Evolutionary conservation across 75 land plant genomes (phyloP).

Genomic region (Selaginella moellendorffii): DNA sequence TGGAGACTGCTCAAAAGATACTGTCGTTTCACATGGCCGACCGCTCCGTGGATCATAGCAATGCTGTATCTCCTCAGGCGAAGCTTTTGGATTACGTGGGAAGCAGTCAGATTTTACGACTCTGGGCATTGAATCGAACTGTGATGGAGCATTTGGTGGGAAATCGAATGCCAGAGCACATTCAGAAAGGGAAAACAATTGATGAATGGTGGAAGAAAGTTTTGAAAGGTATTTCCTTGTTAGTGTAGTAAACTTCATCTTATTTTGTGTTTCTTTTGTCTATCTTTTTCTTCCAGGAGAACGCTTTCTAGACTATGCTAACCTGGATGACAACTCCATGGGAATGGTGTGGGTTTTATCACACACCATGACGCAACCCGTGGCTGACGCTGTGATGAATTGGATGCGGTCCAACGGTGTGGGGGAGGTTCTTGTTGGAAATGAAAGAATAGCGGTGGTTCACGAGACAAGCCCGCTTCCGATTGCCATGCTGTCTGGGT

Average conservation of each 20-base stretch:
- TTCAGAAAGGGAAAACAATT: conserved; percentile 91
- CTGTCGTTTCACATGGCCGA: conserved; percentile 88
- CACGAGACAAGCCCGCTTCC: conserved; percentile 76
- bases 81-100: conserved; percentile 83
- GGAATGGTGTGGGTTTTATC: conserved; percentile 99
- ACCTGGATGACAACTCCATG: conserved; percentile 77
- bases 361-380: conserved; percentile 84
- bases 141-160: conserved; percentile 59
- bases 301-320: conserved; percentile 66
- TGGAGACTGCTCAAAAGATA: conserved; percentile 75
- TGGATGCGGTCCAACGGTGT: conserved; percentile 74
- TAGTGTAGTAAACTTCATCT: neutral
- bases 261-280: neutral
- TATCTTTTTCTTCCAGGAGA: conserved; percentile 52
- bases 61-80: conserved; percentile 46
- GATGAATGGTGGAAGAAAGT: conserved; percentile 99
- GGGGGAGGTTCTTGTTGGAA: conserved; percentile 35
- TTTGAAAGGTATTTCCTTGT: conserved; percentile 46
- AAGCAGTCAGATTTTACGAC: conserved; percentile 80
- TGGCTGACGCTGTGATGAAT: conserved; percentile 74
- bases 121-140: conserved; percentile 77
- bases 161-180: conserved; percentile 51
- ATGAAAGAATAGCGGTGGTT: conserved; percentile 54
- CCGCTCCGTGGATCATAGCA: conserved; percentile 45
- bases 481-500: conserved; percentile 70